phyloP scores from a whole-genome alignment of 805 yeast genomes.

The Nakazawaea wyomingensis region DNA sequence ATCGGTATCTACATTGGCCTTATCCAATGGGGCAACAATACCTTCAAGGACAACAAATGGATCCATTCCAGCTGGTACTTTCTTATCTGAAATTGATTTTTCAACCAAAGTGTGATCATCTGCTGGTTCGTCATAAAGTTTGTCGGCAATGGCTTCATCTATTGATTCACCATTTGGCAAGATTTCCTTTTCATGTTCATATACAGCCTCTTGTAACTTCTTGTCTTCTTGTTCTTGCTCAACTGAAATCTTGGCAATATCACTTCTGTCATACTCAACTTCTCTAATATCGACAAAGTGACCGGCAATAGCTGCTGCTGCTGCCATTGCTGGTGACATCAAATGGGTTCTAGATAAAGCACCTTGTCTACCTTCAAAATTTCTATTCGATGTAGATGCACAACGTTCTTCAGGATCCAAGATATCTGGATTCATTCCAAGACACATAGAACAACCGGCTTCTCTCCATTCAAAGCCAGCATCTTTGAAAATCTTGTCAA shows the following conservation, averaged over 20 bases:
- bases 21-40: conserved; percentile 89
- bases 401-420: conserved; percentile 93
- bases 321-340: conserved; percentile 99
- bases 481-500: conserved; percentile 80
- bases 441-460: conserved; percentile 99
- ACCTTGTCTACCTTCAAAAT: conserved; percentile 99
- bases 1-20: conserved; percentile 96
- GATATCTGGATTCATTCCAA: conserved; percentile 99
- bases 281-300: conserved; percentile 88
- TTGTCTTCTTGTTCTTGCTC: conserved; percentile 43
- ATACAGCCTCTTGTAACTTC: conserved; percentile 62
- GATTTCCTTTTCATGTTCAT: conserved; percentile 65
- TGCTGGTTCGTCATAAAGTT: conserved; percentile 60
- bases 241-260: conserved; percentile 51
- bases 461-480: conserved; percentile 99
- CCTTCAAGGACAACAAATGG: conserved; percentile 74
- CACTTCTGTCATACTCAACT: conserved; percentile 55
- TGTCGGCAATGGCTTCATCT: conserved; percentile 43
- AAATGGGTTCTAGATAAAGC: conserved; percentile 92
- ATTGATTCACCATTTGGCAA: conserved; percentile 48
- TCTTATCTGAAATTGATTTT: conserved; percentile 27
- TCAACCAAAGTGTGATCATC: conserved; percentile 35
- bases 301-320: conserved; percentile 94
- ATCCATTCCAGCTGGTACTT: conserved; percentile 56
- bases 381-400: conserved; percentile 98